Evolutionary conservation across 176 grass and related monocot genomes (phyloP).

Genomic region (Aegilops longissima): DNA sequence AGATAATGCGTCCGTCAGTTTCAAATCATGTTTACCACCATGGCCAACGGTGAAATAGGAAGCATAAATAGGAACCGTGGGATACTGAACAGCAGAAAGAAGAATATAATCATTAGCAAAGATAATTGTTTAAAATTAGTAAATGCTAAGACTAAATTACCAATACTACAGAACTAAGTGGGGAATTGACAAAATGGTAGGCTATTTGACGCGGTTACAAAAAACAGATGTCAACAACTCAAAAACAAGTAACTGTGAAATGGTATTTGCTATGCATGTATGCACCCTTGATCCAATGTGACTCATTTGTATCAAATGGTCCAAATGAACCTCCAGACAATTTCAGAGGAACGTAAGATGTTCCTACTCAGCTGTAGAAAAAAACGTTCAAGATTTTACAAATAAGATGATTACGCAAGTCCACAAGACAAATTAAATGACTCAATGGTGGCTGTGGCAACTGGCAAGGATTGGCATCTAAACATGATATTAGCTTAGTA

Average conservation of each 20-base stretch:
- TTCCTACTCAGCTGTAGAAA: background rate
- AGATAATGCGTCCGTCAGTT: conserved; percentile 55
- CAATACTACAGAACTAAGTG: conserved; percentile 12
- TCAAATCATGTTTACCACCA: conserved; percentile 76
- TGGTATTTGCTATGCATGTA: conserved; percentile 1
- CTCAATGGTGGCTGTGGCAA: background rate
- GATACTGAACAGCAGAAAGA: conserved; percentile 66
- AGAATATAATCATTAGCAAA: conserved; percentile 27
- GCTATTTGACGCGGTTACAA: background rate
- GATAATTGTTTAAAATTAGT: background rate
- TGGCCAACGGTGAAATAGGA: conserved; percentile 85
- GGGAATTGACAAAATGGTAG: background rate
- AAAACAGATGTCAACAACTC: background rate
- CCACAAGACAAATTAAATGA: background rate
- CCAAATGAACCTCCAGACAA: background rate
- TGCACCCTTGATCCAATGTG: background rate
- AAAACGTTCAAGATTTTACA: background rate
- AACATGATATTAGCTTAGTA: background rate
- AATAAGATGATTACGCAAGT: background rate
- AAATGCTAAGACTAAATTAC: background rate
- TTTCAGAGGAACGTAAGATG: background rate
- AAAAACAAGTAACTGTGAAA: background rate
- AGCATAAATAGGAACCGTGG: conserved; percentile 55
- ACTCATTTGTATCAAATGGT: background rate
- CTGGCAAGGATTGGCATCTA: background rate